These are phyloP conservation scores for Candida coquimbonensis DNA, from an alignment of 805 yeast genomes.

Conservation along the genomic window DNA sequence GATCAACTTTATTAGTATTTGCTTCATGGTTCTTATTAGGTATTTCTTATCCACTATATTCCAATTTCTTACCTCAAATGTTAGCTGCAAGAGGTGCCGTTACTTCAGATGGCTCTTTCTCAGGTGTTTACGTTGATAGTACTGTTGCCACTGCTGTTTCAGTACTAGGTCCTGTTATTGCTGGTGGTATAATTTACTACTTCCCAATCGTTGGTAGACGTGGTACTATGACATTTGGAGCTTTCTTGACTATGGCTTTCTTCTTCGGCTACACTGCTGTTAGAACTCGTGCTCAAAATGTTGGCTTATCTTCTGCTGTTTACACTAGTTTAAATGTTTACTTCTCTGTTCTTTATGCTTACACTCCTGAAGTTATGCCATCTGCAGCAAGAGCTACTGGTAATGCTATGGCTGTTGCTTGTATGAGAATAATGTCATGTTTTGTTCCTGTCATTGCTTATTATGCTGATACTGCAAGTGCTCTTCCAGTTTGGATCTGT, in stretches of 20 bases:
- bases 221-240: slow-evolving; percentile 48
- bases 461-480: slow-evolving; percentile 21
- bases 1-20: slow-evolving; percentile 34
- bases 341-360: slow-evolving; percentile 56
- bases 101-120: slow-evolving; percentile 32
- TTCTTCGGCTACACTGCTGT: slow-evolving; percentile 59
- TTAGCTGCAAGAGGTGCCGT: slow-evolving; percentile 41
- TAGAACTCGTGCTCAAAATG: slow-evolving; percentile 42
- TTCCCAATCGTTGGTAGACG: slow-evolving; percentile 39
- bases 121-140: slow-evolving; percentile 40
- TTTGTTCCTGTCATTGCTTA: slow-evolving; percentile 51
- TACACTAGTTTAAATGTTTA: slow-evolving; percentile 40
- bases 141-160: slow-evolving; percentile 37
- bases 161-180: slow-evolving; percentile 43
- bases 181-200: slow-evolving; percentile 30
- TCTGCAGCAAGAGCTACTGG: slow-evolving; percentile 49
- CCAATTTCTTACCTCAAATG: slow-evolving; percentile 44
- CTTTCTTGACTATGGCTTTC: slow-evolving; percentile 46
- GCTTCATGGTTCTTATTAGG: slow-evolving; percentile 48
- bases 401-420: slow-evolving; percentile 48
- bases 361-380: slow-evolving; percentile 60
- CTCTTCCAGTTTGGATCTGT: slow-evolving; percentile 25
- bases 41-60: slow-evolving; percentile 44
- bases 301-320: slow-evolving; percentile 29
- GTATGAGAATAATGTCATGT: slow-evolving; percentile 44